Evolutionary conservation across 169 alveolate species (phyloP).

Genomic region (Plasmodium coatneyi): DNA sequence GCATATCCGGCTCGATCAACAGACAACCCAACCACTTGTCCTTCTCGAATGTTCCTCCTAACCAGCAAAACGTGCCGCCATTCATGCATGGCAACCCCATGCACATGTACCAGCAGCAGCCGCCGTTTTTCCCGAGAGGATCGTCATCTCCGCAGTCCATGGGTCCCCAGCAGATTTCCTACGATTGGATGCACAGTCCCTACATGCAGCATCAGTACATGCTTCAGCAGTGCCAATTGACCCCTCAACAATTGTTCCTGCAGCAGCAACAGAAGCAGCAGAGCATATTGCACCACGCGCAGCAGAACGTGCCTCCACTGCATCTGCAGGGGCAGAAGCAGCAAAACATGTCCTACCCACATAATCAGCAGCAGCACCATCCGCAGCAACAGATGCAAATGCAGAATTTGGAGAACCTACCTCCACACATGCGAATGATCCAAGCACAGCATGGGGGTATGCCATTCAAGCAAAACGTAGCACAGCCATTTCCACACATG

Average conservation of each 20-base stretch:
- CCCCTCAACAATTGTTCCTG: constrained; percentile 57
- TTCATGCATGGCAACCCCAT: constrained; percentile 16
- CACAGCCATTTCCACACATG: constrained; percentile 9
- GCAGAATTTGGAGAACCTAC: neutral
- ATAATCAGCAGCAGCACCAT: neutral
- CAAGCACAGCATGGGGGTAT: constrained; percentile 1
- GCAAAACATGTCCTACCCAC: neutral
- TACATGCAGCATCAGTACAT: constrained; percentile 69
- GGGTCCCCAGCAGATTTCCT: constrained; percentile 22
- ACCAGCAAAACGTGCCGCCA: constrained; percentile 26
- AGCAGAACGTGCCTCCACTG: constrained; percentile 4
- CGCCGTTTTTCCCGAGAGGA: constrained; percentile 19
- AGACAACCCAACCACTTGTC: constrained; percentile 37
- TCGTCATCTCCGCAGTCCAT: constrained; percentile 21
- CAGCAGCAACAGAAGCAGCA: constrained; percentile 29
- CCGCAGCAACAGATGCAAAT: constrained; percentile 24
- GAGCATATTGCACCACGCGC: constrained; percentile 1
- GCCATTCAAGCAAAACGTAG: neutral
- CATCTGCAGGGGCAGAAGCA: constrained; percentile 27
- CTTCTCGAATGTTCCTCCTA: constrained; percentile 12
- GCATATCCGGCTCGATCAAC: constrained; percentile 34
- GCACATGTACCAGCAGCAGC: constrained; percentile 34
- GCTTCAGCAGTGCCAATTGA: constrained; percentile 46
- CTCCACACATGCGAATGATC: neutral
- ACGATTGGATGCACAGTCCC: constrained; percentile 57